Base-by-base conservation (phyloP, 1,139 yeast species). In the Lodderomyces parapsilosis region DNA sequence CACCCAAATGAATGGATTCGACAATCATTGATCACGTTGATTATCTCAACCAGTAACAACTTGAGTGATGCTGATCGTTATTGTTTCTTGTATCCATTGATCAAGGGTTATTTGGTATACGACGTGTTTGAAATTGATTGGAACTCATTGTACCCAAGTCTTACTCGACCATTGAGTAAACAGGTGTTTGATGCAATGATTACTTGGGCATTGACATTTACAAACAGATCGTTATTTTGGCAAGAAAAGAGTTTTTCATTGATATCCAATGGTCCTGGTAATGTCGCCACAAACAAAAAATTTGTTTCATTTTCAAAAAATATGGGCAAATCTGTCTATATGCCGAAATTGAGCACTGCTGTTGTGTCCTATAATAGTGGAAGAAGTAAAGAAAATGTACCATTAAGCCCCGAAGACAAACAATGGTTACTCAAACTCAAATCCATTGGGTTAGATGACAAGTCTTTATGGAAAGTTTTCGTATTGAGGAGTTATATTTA, bases 1-100 rank as follows among this genome's bases (percentile, higher is more conserved):
- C 97, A 90, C 57, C 99, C 99, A 0, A 90, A 90, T 60, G 84
- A 81, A 45, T 84, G 96, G 84, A 83, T 93, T 7, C 68, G 96
- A 37, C 88, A 86, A 48, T 77, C 86, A 2, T 80, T 86, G 0
- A 58, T 90, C 31, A 65, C 74, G 3, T 68, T 90, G 40, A 69
- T 90, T 1, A 68, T 86, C 1, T 75, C 86, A 0, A 76, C 86
- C 3, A 80, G 87, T 2, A 70, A 71, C 2, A 81, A 81, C n/a
- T 20, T 43, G 18, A 31, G 38, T 15, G 39, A 39, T 32, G 45
- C 45, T 14, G 45, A 43, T 25, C 43, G 34, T 3, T 60, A 23
- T 55, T 91, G 98, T 56, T 76, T 89, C 57, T 64, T 91, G 17
- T 84, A 88, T 50, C 98, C 98, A 0, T 71, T 87, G 25, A 74